phyloP scores from a whole-genome alignment of 1,284 basidiomycete species.

The Malassezia yamatoensis region DNA sequence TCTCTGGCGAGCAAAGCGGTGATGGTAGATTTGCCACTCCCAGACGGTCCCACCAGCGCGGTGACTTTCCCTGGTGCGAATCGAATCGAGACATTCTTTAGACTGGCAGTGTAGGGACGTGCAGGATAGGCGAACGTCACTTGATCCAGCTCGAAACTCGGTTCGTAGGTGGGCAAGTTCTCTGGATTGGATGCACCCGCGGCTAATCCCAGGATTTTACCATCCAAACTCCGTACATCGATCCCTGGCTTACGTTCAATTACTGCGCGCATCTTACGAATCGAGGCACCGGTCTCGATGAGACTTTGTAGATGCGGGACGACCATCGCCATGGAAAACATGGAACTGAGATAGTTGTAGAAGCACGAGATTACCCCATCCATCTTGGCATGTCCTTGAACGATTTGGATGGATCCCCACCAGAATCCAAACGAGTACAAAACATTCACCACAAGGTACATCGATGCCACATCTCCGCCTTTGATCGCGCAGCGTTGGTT shows the following conservation, averaged over 20 bases:
- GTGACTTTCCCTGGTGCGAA: conserved; percentile 40
- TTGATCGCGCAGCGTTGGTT: conserved; percentile 39
- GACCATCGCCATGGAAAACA: conserved; percentile 42
- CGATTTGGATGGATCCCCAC: conserved; percentile 33
- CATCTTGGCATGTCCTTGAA: conserved; percentile 22
- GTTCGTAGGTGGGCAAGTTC: conserved; percentile 15
- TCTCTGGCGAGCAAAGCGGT: conserved; percentile 49
- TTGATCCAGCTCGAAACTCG: conserved; percentile 28
- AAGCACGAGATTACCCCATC: conserved; percentile 35
- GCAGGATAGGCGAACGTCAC: conserved; percentile 43
- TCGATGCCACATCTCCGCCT: conserved; percentile 26
- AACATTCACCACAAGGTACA: conserved; percentile 33
- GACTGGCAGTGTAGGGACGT: conserved; percentile 29
- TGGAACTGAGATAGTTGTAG: conserved; percentile 39
- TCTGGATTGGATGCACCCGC: not conserved
- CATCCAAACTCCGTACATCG: conserved; percentile 31
- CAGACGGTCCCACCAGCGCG: conserved; percentile 46
- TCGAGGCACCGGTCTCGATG: conserved; percentile 28
- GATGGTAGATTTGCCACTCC: conserved; percentile 50
- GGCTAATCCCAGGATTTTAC: conserved; percentile 20
- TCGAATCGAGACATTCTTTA: conserved; percentile 28
- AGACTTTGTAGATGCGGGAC: conserved; percentile 38
- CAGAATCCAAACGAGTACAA: conserved; percentile 36
- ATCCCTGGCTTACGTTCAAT: conserved; percentile 42
- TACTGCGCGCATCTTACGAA: conserved; percentile 27